Base-by-base conservation (phyloP, 768 basidiomycete species). In the Russula griseocarnosa region DNA sequence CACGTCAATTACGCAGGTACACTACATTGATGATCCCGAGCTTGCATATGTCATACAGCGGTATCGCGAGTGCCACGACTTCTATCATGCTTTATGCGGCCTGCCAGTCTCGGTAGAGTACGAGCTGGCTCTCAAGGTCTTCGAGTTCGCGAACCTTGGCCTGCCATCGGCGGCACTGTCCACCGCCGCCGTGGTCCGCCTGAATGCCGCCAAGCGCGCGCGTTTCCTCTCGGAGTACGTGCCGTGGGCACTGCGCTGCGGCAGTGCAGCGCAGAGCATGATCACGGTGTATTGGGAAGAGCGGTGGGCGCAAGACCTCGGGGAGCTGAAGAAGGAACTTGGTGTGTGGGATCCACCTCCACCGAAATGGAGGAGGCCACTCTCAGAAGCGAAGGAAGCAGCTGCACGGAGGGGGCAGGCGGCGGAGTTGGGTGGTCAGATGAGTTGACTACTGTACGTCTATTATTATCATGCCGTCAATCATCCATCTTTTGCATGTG, bases 31-130 rank as follows among this genome's bases (percentile, higher is more conserved):
- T 71, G 93, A 98, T 71, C 94, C 94, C 2, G 95, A 97, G 71
- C 83, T 97, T 13, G 97, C 97, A 28, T 98, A 97, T 74, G 91
- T 98, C 60, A 93, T 99, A 89, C 92, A 95, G 69, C 88, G 96
- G 56, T 99, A 98, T 74, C 88, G 96, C 28, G 95, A 99, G 77
- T 96, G 90, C 67, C 97, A 99, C 75, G 96, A 99, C 76, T 88
- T 98, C 69, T 97, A 98, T 72, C 97, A 99, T 72, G 92, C 91
- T 70, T 82, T 98, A 65, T 86, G 86, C 77, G 85, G 85, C 69
- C 81, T 98, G 10, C 94, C 94, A 0, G 93, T 98, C 62, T 87
- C 87, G 65, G 89, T 96, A 70, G 84, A 90, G 62, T 92, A 89
- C 53, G 97, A 99, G 73, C 82, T 99, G 34, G 92, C 94, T 1